Evolutionary conservation across 2,329 filamentous ascomycete species (phyloP).

Genomic region (Aspergillus oerlinghausenensis): DNA sequence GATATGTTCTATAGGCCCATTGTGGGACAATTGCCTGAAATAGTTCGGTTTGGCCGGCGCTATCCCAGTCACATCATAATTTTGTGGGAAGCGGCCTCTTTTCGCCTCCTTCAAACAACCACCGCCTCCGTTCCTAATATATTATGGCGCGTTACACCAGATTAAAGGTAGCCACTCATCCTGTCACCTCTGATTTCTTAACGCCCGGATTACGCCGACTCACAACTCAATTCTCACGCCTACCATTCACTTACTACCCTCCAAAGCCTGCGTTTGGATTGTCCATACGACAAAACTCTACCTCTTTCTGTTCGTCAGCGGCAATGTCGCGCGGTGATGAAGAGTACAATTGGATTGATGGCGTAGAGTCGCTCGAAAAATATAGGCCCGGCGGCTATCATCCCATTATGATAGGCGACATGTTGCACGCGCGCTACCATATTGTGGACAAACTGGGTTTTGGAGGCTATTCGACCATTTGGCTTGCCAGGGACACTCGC

Average conservation of each 20-base stretch:
- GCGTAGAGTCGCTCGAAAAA: slow-evolving; percentile 23
- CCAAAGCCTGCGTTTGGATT: neutral
- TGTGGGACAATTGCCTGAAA: too few species aligned
- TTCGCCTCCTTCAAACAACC: neutral
- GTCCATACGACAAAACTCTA: neutral
- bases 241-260: neutral
- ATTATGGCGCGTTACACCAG: neutral
- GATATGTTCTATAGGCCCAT: too few species aligned
- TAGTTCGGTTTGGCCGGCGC: too few species aligned
- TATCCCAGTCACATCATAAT: too few species aligned
- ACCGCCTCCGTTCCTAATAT: neutral
- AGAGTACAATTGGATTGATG: slow-evolving; percentile 26
- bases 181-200: neutral
- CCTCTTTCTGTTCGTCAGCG: neutral
- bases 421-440: slow-evolving; percentile 27
- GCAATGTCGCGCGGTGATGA: neutral
- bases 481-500: slow-evolving; percentile 33
- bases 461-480: slow-evolving; percentile 40
- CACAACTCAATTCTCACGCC: neutral
- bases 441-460: slow-evolving; percentile 41
- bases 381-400: slow-evolving; percentile 28
- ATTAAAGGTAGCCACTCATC: neutral
- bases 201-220: neutral
- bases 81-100: neutral
- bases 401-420: slow-evolving; percentile 27